Conservation (phyloP, 192 early-diverging fungal species). For the Radiomyces spectabilis region DNA sequence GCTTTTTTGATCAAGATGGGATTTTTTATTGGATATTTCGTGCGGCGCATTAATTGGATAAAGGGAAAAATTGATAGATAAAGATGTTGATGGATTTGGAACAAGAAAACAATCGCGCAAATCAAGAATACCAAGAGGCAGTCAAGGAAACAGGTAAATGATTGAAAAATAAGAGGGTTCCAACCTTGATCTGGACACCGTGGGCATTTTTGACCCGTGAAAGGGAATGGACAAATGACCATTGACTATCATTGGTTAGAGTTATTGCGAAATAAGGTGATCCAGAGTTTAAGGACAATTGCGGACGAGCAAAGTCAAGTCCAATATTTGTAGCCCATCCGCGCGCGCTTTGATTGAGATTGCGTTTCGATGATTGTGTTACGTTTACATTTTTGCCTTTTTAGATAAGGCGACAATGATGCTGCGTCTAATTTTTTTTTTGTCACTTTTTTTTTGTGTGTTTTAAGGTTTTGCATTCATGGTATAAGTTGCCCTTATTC, state of each 20-base stretch:
- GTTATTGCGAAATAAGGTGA: neutral
- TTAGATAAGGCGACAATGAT: too few relatives aligned
- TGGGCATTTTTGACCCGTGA: too few relatives aligned
- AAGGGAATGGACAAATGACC: neutral
- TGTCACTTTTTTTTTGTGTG: neutral
- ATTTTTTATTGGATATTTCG: neutral
- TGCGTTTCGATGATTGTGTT: neutral
- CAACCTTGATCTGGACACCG: too few relatives aligned
- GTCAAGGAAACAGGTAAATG: constrained; percentile 28
- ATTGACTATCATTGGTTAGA: neutral
- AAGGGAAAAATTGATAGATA: too few relatives aligned
- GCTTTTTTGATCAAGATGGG: neutral
- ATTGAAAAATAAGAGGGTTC: neutral
- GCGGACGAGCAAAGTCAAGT: constrained; percentile 33
- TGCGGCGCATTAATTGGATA: too few relatives aligned
- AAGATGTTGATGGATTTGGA: constrained; percentile 31
- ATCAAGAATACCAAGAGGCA: constrained; percentile 33
- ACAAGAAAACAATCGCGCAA: constrained; percentile 31
- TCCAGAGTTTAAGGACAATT: constrained; percentile 28
- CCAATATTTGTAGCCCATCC: too few relatives aligned
- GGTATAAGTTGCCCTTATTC: too few relatives aligned
- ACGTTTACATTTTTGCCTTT: too few relatives aligned
- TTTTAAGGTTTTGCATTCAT: too few relatives aligned
- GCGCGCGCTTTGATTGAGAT: too few relatives aligned
- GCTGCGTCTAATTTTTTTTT: neutral